Percentiles rank a stretch among this genome's conserved stretches.
These are phyloP conservation scores for Colletotrichum cuscutae DNA, from an alignment of 2,329 filamentous ascomycete species.

Conservation along the genomic window DNA sequence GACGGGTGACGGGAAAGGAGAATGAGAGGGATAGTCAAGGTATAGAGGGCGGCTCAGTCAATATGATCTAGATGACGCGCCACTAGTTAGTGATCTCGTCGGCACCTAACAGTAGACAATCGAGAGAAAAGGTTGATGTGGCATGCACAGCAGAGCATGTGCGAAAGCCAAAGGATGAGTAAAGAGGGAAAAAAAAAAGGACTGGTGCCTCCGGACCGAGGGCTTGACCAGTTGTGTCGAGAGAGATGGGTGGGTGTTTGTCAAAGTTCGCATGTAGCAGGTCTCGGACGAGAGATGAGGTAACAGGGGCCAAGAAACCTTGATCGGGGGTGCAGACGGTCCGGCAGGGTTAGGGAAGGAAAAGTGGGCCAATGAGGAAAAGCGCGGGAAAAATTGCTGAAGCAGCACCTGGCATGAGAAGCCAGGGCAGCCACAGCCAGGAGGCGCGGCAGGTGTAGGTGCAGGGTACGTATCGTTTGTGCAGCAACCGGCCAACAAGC, in stretches of 20 bases:
- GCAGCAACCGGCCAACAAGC: neutral
- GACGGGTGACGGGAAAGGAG: slow-evolving; percentile 12
- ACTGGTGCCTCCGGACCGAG: slow-evolving; percentile 29
- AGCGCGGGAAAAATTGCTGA: slow-evolving; percentile 20
- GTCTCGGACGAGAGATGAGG: slow-evolving; percentile 35
- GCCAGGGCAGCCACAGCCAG: slow-evolving; percentile 24
- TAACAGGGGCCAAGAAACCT: slow-evolving; percentile 36
- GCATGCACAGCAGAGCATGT: slow-evolving; percentile 5
- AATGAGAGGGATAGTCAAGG: slow-evolving; percentile 2
- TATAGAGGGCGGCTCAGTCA: slow-evolving; percentile 9
- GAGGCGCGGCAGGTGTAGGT: neutral
- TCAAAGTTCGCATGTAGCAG: slow-evolving; percentile 33
- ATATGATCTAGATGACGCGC: slow-evolving; percentile 23
- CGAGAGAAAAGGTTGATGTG: neutral
- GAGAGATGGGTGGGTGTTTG: slow-evolving; percentile 22
- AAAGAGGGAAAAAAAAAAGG: slow-evolving; percentile 7
- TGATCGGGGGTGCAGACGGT: slow-evolving; percentile 34
- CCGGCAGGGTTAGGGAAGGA: slow-evolving; percentile 32
- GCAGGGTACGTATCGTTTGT: slow-evolving; percentile 14
- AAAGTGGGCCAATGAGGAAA: slow-evolving; percentile 11
- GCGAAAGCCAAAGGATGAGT: neutral
- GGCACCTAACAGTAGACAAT: slow-evolving; percentile 3
- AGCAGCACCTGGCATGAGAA: slow-evolving; percentile 19
- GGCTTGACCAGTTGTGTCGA: slow-evolving; percentile 22
- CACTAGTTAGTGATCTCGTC: slow-evolving; percentile 20